phyloP scores from a whole-genome alignment of 805 yeast species.

The Lachancea sp. region DNA sequence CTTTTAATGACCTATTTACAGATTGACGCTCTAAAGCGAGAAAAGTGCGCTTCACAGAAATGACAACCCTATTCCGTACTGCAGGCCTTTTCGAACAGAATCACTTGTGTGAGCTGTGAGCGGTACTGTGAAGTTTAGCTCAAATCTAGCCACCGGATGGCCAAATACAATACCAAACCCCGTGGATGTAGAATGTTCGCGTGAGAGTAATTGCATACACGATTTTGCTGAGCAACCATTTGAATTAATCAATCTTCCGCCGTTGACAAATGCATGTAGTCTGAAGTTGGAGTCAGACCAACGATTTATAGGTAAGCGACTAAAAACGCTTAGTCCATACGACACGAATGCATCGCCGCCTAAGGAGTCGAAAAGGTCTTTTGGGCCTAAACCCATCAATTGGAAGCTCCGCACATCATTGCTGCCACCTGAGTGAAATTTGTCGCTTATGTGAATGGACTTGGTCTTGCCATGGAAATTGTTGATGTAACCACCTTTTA shows the following conservation, averaged over 20 bases:
- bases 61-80: constrained; percentile 57
- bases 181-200: constrained; percentile 44
- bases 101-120: constrained; percentile 46
- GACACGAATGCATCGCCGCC: constrained; percentile 65
- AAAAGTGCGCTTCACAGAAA: constrained; percentile 37
- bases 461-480: constrained; percentile 31
- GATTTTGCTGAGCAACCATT: constrained; percentile 19
- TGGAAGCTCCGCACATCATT: constrained; percentile 66
- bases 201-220: constrained; percentile 27
- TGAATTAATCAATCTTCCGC: constrained; percentile 51
- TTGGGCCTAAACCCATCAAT: constrained; percentile 60
- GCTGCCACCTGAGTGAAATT: constrained; percentile 79
- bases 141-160: constrained; percentile 62
- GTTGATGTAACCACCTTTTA: constrained; percentile 51
- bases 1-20: not conserved
- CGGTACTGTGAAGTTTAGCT: constrained; percentile 59
- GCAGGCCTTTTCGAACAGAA: constrained; percentile 54
- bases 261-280: constrained; percentile 56
- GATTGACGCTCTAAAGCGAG: not conserved
- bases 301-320: constrained; percentile 50
- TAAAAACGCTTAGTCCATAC: constrained; percentile 51
- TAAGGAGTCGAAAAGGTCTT: constrained; percentile 45
- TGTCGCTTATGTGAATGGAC: constrained; percentile 61
- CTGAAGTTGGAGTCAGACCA: constrained; percentile 44
- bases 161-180: constrained; percentile 57